Evolutionary conservation across 148 eudicot genomes (phyloP).

Genomic region (Rhododendron kiyosumense): DNA sequence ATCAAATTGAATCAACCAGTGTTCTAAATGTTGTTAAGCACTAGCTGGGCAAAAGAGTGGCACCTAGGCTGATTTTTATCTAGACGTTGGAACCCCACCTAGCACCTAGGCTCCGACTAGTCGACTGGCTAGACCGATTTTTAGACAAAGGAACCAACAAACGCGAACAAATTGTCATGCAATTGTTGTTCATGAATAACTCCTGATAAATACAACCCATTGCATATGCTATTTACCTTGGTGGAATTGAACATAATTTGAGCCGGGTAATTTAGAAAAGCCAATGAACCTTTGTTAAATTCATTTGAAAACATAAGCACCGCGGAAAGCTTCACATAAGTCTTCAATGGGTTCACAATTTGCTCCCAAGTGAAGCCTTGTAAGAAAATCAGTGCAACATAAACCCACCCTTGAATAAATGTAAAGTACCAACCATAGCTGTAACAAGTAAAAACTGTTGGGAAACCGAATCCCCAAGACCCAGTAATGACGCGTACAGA

Average conservation of each 20-base stretch:
- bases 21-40: no score
- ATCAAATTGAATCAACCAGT: neutral
- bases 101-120: no score
- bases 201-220: neutral
- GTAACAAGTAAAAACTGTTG: slow-evolving; percentile 16
- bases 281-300: slow-evolving; percentile 93
- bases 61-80: no score
- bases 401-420: slow-evolving; percentile 92
- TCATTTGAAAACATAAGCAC: slow-evolving; percentile 98
- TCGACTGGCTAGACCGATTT: no score
- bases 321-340: slow-evolving; percentile 75
- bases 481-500: no score
- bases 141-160: neutral
- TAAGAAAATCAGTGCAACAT: slow-evolving; percentile 57
- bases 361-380: slow-evolving; percentile 90
- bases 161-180: neutral
- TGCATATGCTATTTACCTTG: slow-evolving; percentile 39
- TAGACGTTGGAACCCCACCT: no score
- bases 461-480: no score
- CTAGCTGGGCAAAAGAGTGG: no score
- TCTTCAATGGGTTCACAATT: slow-evolving; percentile 97
- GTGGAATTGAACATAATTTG: slow-evolving; percentile 98
- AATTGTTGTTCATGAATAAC: neutral
- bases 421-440: slow-evolving; percentile 99
- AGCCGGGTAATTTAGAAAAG: slow-evolving; percentile 89